Evolutionary conservation across 345 rosid genomes (phyloP), one percentile per base, ranked within the genome.

Genomic region (Cardiospermum halicacabum): DNA sequence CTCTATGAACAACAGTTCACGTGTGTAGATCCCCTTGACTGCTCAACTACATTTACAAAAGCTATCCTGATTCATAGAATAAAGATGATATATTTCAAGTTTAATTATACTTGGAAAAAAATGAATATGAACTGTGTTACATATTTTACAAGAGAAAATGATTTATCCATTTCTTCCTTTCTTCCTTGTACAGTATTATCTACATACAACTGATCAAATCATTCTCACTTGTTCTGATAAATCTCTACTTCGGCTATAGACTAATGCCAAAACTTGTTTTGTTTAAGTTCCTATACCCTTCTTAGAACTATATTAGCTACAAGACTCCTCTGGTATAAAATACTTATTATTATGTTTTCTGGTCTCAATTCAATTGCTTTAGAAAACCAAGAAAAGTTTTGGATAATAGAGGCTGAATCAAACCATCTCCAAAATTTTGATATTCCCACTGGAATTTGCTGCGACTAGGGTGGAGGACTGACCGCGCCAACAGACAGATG

Each of bases 401-500:
- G 25, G 11, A 42, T 8, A 50, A 53, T 30, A 8, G 12, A 11
- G 16, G 50, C 56, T 31, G 36, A 64, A 45, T 61, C 60, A 89
- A 49, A 85, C 82, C 98, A 92, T 92, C 81, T 92, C 98, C 78
- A 89, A 69, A 36, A 92, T 76, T 78, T 89, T 92, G 78, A 92
- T 87, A 69, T 92, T 92, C 53, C 98, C 98, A 0, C 84, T 78
- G 48, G 98, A 92, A 73, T 89, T 92, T 73, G 98, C 96, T 28
- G 92, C 98, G 16, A 87, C 86, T 56, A 92, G 72, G 8, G 90
- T 84, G 12, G 95, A 76, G 16, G 98, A 81, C 70, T 76, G 87
- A 66, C 91, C 83, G 0, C 96, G 89, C 98, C 96, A 92, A 71
- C 98, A 89, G 47, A 92, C 89, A 0, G 95, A 85, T 22, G 98